These are phyloP conservation scores for Eimeria zaria DNA, from an alignment of 169 alveolate species.

Conservation along the genomic window DNA sequence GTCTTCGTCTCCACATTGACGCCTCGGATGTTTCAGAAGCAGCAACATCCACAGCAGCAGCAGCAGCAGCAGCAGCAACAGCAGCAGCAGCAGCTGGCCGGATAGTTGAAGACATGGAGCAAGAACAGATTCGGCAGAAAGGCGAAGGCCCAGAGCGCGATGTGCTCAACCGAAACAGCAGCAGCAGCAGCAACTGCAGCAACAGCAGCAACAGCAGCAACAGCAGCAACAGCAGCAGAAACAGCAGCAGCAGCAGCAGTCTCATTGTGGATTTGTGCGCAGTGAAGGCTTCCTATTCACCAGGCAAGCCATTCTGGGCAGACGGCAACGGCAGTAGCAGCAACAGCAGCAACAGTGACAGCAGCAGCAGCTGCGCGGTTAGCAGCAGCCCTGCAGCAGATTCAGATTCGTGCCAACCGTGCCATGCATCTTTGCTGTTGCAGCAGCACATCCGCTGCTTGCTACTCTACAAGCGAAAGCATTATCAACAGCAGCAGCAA, in stretches of 20 bases:
- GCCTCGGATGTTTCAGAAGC: neutral
- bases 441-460: slow-evolving; percentile 64
- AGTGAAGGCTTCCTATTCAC: slow-evolving; percentile 13
- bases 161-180: neutral
- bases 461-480: neutral
- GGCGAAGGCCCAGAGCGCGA: neutral
- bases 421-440: slow-evolving; percentile 20
- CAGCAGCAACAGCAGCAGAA: slow-evolving; percentile 25
- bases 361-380: slow-evolving; percentile 24
- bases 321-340: slow-evolving; percentile 18
- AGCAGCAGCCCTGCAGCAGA: slow-evolving; percentile 9
- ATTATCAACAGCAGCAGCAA: slow-evolving; percentile 24
- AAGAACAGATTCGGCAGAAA: neutral
- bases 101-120: neutral
- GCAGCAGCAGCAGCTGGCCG: slow-evolving; percentile 32
- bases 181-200: neutral
- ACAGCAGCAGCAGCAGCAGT: slow-evolving; percentile 36
- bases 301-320: slow-evolving; percentile 2
- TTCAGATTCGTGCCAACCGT: neutral
- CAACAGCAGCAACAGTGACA: neutral
- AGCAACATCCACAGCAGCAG: neutral
- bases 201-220: slow-evolving; percentile 14
- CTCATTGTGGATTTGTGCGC: slow-evolving; percentile 33
- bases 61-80: slow-evolving; percentile 32
- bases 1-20: slow-evolving; percentile 24